Base-by-base conservation (phyloP, 2,329 filamentous ascomycete genomes). In the Pyricularia sp. region DNA sequence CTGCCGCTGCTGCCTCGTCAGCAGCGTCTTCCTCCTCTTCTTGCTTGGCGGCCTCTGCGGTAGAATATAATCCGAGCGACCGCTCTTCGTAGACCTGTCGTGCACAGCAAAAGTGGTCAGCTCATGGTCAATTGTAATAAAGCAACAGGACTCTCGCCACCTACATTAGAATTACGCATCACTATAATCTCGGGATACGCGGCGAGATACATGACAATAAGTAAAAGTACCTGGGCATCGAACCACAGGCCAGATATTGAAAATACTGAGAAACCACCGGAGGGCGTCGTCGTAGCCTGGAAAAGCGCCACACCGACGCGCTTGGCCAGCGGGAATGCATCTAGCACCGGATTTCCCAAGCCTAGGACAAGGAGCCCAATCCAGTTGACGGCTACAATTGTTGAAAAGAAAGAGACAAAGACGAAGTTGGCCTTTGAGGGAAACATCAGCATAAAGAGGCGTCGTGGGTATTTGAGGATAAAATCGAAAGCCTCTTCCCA, bases 211-310 rank as follows among this genome's bases (percentile, higher is more conserved):
- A 88, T 88, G 77, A 87, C 85, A 65, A 87, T 79, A 16, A 87
- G 77, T 68, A 85, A 87, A 1, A 84, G 73, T 0, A 88, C 78
- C 66, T 86, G 81, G 2, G 87, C 76, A 2, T 82, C 84, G 8
- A 85, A 83, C 53, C 81, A 81, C 3, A 81, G 76, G 1, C 78
- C 75, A 3, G 83, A 75, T 61, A 89, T 85, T 1, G 80, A 77
- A 31, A 89, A 82, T 24, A 89, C 82, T 62, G 87, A 87, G 68
- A 88, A 88, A 0, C 87, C 87, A n/a, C 84, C 85, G 10, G 84
- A 84, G 7, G 87, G 82, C 5, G 88, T 84, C 64, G 85, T 84
- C 12, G 85, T 71, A 1, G 84, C 84, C 70, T 88, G 84, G 69
- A 89, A 90, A 3, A 89, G 76, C 0, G 86, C 87, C 67, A 87